A percentile compares a stretch with the other conserved stretches of the same genome.
phyloP scores from a whole-genome alignment of 768 basidiomycete genomes.

The Pleurotus tuber-regium region DNA sequence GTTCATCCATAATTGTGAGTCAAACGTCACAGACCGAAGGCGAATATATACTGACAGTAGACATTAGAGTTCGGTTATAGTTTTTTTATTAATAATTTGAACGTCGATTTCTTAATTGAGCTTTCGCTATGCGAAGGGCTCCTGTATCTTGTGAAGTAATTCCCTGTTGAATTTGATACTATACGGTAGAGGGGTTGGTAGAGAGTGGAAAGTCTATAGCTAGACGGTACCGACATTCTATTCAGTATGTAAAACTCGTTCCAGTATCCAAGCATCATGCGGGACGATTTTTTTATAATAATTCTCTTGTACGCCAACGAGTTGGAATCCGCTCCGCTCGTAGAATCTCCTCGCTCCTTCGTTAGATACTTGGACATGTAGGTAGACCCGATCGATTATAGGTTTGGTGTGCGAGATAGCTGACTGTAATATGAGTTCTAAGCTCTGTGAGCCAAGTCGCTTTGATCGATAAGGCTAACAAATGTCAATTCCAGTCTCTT shows the following conservation, averaged over 20 bases:
- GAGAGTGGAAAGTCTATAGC: no score
- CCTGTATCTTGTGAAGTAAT: background rate
- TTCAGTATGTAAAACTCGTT: conserved; percentile 44
- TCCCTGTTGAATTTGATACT: background rate
- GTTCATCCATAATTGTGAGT: background rate
- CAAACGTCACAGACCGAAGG: background rate
- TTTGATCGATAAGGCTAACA: conserved; percentile 81
- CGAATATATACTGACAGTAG: background rate
- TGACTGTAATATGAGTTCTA: conserved; percentile 65
- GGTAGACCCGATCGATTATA: conserved; percentile 67
- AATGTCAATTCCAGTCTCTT: conserved; percentile 12
- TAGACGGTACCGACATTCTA: no score
- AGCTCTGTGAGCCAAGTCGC: conserved; percentile 68
- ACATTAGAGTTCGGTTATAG: background rate
- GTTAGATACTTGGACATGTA: conserved; percentile 89
- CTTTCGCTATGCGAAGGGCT: background rate
- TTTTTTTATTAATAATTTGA: conserved; percentile 16
- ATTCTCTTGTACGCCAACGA: conserved; percentile 59
- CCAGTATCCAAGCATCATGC: conserved; percentile 84
- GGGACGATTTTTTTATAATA: conserved; percentile 92
- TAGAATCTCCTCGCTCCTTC: conserved; percentile 76
- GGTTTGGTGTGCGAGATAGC: conserved; percentile 58
- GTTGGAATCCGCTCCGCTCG: conserved; percentile 77
- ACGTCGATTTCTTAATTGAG: conserved; percentile 16
- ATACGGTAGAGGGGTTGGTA: background rate